These are phyloP conservation scores for Podospora pseudoanserina DNA, from an alignment of 495 filamentous ascomycete genomes.

Conservation along the genomic window DNA sequence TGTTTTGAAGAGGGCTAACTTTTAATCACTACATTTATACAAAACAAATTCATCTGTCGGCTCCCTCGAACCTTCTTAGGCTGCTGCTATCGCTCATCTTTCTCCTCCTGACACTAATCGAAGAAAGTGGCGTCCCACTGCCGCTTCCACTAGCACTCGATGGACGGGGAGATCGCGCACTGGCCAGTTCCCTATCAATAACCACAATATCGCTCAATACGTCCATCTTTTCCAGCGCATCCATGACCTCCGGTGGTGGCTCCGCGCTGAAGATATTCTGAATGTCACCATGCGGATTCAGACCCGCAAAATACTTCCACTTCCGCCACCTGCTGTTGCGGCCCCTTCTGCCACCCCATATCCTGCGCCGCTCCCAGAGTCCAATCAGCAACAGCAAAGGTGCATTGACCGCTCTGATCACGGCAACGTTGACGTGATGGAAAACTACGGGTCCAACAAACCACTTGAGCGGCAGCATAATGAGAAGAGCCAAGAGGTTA, in stretches of 20 bases:
- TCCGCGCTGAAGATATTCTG: slow-evolving; percentile 58
- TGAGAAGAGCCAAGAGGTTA: slow-evolving; percentile 56
- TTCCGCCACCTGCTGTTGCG: slow-evolving; percentile 24
- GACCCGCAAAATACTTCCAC: slow-evolving; percentile 48
- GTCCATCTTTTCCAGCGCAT: slow-evolving; percentile 37
- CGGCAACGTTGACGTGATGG: slow-evolving; percentile 59
- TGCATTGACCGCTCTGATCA: slow-evolving; percentile 52
- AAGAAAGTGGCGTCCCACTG: slow-evolving; percentile 1
- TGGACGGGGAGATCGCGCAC: slow-evolving; percentile 7
- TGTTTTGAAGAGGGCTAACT: neutral
- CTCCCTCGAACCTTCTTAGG: slow-evolving; percentile 15
- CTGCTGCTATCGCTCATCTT: slow-evolving; percentile 18
- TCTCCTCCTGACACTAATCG: slow-evolving; percentile 12
- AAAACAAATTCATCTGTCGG: slow-evolving; percentile 1
- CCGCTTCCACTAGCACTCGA: neutral
- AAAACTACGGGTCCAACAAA: slow-evolving; percentile 53
- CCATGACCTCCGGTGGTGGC: slow-evolving; percentile 49
- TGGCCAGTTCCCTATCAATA: neutral
- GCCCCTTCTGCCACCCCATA: slow-evolving; percentile 33
- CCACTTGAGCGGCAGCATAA: slow-evolving; percentile 57
- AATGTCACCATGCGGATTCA: slow-evolving; percentile 57
- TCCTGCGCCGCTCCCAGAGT: slow-evolving; percentile 48
- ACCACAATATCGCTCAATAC: slow-evolving; percentile 17
- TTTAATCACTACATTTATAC: neutral
- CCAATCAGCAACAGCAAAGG: slow-evolving; percentile 53